phyloP scores from a whole-genome alignment of 2,329 filamentous ascomycete species.

The Iodosphaeria phyllophila region DNA sequence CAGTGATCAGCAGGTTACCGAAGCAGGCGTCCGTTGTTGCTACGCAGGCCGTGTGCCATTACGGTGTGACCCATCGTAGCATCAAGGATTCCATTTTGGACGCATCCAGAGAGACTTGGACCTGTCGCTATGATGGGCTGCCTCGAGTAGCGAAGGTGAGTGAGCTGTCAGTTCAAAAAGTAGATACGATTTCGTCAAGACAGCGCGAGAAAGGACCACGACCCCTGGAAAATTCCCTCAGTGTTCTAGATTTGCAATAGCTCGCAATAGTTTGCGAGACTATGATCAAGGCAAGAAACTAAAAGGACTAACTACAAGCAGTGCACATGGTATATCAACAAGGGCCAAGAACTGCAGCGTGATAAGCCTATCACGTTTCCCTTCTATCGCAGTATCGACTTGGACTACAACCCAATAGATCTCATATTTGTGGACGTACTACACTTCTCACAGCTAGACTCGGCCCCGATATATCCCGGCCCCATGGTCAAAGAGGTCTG shows the following conservation, averaged over 20 bases:
- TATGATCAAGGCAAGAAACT: neutral
- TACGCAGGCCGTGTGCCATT: no score
- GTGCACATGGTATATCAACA: neutral
- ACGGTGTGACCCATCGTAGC: neutral
- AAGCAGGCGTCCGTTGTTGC: no score
- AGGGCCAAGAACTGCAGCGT: neutral
- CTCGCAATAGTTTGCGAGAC: neutral
- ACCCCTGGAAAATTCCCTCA: no score
- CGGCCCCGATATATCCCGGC: neutral
- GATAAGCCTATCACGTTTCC: neutral
- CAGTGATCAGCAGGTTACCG: neutral
- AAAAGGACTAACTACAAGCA: neutral
- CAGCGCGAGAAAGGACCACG: no score
- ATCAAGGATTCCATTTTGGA: neutral
- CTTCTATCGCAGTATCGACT: rapidly evolving
- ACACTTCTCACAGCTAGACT: neutral
- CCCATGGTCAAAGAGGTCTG: neutral
- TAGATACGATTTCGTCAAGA: no score
- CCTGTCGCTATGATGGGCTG: no score
- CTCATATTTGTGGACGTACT: neutral
- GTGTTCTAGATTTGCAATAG: no score
- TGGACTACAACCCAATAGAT: neutral
- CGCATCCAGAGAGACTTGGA: neutral
- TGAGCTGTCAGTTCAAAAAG: neutral
- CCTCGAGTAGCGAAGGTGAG: neutral